Conservation (phyloP, 106 monocot species). For the Apostasia shenzhenica region DNA sequence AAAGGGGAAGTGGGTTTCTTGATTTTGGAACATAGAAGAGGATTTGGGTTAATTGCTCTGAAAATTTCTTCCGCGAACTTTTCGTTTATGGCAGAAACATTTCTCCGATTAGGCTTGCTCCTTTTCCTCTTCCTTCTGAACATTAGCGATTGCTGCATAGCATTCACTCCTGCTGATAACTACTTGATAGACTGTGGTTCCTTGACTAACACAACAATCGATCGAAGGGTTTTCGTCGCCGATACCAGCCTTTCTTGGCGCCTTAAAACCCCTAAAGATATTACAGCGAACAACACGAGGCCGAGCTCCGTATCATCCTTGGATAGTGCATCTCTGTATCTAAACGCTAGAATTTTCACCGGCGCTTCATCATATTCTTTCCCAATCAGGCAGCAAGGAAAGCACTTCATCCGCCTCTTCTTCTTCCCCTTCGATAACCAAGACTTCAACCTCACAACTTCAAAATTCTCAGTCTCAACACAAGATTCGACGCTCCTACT, state of each 20-base stretch:
- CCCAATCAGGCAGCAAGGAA: constrained; percentile 2
- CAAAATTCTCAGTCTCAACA: constrained; percentile 6
- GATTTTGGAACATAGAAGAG: not conserved
- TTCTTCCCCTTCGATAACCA: constrained; percentile 10
- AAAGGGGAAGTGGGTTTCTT: too few relatives aligned
- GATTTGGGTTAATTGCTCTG: not conserved
- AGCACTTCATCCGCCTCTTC: constrained; percentile 11
- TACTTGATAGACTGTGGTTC: constrained; percentile 83
- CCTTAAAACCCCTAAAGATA: constrained; percentile 18
- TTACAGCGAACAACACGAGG: constrained; percentile 25
- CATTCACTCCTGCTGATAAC: constrained; percentile 59
- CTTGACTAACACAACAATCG: constrained; percentile 20
- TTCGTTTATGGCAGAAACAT: not conserved
- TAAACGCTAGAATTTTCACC: constrained; percentile 5
- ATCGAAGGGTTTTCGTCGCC: constrained; percentile 31
- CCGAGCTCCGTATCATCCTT: constrained; percentile 22
- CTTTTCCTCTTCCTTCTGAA: not conserved
- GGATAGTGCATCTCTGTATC: constrained; percentile 4
- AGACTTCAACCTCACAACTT: not conserved
- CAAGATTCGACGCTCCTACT: not conserved
- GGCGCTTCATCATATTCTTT: constrained; percentile 5
- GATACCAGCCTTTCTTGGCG: constrained; percentile 28
- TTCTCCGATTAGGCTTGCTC: not conserved
- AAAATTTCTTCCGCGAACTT: not conserved
- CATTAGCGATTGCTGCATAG: not conserved